phyloP scores from a whole-genome alignment of 2,329 filamentous ascomycete species.

The Cadophora gregata region DNA sequence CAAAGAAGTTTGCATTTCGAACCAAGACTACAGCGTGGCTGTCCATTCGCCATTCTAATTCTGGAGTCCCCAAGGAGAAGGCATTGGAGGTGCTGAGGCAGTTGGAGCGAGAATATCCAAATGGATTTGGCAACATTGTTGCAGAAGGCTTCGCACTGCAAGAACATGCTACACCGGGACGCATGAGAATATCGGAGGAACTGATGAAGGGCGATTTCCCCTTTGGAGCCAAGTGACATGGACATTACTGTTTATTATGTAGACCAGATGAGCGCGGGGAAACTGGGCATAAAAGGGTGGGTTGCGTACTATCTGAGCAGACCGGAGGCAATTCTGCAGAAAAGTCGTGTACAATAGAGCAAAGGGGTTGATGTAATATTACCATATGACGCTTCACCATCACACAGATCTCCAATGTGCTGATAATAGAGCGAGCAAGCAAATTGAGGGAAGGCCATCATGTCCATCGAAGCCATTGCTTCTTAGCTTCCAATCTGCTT shows the following conservation, averaged over 20 bases:
- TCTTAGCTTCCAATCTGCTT: not conserved
- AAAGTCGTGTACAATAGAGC: not conserved
- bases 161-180: not conserved
- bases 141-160: conserved; percentile 1
- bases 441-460: not conserved
- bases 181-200: not conserved
- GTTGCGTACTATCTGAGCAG: not conserved
- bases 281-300: not conserved
- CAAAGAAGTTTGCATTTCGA: not conserved
- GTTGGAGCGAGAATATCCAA: not conserved
- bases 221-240: not conserved
- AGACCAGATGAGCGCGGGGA: not conserved
- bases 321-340: not conserved
- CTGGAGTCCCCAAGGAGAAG: not conserved
- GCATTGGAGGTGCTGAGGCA: not conserved
- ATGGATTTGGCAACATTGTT: not conserved
- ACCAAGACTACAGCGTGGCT: not conserved
- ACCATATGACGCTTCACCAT: no score
- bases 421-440: no score
- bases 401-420: no score
- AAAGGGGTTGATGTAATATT: not conserved
- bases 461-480: no score
- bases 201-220: not conserved
- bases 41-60: not conserved
- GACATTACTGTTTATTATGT: not conserved